These are phyloP conservation scores for Juncus inflexus DNA, from an alignment of 176 grass and related monocot genomes.

Conservation along the genomic window DNA sequence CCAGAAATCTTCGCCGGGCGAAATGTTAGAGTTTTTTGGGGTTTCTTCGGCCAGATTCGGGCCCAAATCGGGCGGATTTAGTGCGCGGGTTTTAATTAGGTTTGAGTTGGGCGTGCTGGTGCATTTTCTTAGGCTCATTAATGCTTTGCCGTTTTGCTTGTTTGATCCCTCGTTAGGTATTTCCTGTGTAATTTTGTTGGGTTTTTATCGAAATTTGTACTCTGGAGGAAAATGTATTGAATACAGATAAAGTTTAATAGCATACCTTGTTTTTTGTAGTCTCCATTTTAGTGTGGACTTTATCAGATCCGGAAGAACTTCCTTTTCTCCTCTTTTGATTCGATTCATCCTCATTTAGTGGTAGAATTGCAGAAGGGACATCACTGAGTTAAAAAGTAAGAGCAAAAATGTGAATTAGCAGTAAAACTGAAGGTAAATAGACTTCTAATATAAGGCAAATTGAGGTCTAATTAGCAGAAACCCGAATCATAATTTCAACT, in stretches of 20 bases:
- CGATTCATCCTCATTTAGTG: slow-evolving; percentile 27
- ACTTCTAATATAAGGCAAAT: no score
- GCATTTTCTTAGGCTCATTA: slow-evolving; percentile 55
- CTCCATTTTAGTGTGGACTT: slow-evolving; percentile 45
- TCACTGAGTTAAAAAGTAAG: slow-evolving; percentile 39
- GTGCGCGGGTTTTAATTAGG: slow-evolving; percentile 37
- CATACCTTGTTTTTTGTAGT: neutral
- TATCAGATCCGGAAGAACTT: slow-evolving; percentile 37
- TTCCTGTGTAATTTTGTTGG: slow-evolving; percentile 30
- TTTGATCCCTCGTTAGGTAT: slow-evolving; percentile 15
- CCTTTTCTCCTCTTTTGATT: slow-evolving; percentile 57
- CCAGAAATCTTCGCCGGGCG: slow-evolving; percentile 95
- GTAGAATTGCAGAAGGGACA: slow-evolving; percentile 34
- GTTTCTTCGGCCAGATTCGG: slow-evolving; percentile 29
- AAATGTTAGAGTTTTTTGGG: slow-evolving; percentile 62
- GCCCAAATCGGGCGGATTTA: slow-evolving; percentile 10
- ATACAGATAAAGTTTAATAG: slow-evolving; percentile 10
- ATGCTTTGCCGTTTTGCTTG: slow-evolving; percentile 20
- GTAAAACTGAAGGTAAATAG: no score
- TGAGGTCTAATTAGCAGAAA: no score
- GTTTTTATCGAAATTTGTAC: no score
- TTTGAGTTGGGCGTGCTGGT: slow-evolving; percentile 51
- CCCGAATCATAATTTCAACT: no score
- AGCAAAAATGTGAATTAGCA: slow-evolving; percentile 2
- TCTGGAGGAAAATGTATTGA: neutral